Conservation (phyloP, 495 filamentous ascomycete genomes). For the Tetracladium setigerum region DNA sequence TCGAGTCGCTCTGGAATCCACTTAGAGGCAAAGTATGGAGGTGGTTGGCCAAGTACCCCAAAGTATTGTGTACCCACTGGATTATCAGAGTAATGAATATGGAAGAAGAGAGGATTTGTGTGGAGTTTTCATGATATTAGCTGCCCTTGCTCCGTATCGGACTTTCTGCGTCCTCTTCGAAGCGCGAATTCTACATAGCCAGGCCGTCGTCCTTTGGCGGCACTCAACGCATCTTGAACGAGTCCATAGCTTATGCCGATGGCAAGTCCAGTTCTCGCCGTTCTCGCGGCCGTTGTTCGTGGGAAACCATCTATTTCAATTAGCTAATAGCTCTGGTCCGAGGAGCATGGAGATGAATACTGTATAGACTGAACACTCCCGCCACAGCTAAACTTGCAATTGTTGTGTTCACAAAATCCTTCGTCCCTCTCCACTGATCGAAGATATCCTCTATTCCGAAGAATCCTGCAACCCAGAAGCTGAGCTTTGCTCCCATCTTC, state of each 20-base stretch:
- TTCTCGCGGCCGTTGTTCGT: conserved; percentile 72
- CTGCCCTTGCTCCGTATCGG: conserved; percentile 4
- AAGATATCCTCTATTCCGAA: conserved; percentile 76
- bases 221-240: conserved; percentile 61
- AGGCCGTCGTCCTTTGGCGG: conserved; percentile 57
- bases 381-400: conserved; percentile 74
- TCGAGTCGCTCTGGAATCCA: too few species aligned
- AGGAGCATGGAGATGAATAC: conserved; percentile 40
- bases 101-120: too few species aligned
- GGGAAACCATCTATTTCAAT: conserved; percentile 63
- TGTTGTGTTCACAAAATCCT: conserved; percentile 69
- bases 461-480: conserved; percentile 58
- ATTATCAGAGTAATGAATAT: too few species aligned
- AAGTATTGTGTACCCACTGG: too few species aligned
- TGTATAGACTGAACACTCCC: conserved; percentile 80
- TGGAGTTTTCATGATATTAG: too few species aligned
- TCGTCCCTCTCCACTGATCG: conserved; percentile 61
- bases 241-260: conserved; percentile 76
- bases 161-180: conserved; percentile 22
- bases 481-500: conserved; percentile 64
- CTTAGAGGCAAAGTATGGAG: too few species aligned
- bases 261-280: conserved; percentile 69
- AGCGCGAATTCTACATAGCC: conserved; percentile 64
- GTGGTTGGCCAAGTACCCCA: too few species aligned
- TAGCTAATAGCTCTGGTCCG: not conserved